phyloP scores from a whole-genome alignment of 169 alveolate genomes.

The Plasmodium yoelii region DNA sequence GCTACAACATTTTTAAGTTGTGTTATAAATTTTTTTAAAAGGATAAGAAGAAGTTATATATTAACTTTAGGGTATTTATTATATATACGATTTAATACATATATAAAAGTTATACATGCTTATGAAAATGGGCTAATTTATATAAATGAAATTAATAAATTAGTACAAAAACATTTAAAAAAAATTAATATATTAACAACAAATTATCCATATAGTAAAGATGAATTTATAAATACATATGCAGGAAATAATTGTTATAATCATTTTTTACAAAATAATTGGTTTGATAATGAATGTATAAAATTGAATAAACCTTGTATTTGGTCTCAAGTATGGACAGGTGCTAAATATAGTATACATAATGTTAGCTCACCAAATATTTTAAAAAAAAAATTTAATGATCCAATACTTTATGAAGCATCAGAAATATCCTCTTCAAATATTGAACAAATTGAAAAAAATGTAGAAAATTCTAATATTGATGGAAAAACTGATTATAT shows the following conservation, averaged over 20 bases:
- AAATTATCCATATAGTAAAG: constrained; percentile 44
- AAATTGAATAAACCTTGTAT: constrained; percentile 68
- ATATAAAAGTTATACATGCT: constrained; percentile 33
- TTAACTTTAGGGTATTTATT: constrained; percentile 54
- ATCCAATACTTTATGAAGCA: constrained; percentile 17
- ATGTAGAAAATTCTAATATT: neutral
- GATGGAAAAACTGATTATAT: neutral
- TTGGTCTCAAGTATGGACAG: constrained; percentile 77
- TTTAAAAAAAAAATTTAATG: constrained; percentile 23
- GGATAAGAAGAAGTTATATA: constrained; percentile 67
- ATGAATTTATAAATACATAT: constrained; percentile 53
- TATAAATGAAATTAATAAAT: constrained; percentile 45
- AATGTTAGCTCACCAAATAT: constrained; percentile 28
- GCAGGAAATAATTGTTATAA: constrained; percentile 76
- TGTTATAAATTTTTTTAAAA: constrained; percentile 21
- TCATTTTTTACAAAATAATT: constrained; percentile 65
- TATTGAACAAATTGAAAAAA: neutral
- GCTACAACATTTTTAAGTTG: constrained; percentile 11
- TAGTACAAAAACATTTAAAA: constrained; percentile 47
- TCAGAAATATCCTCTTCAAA: neutral
- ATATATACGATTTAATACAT: constrained; percentile 45
- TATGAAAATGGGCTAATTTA: constrained; percentile 52
- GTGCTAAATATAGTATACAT: constrained; percentile 75
- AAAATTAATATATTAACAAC: constrained; percentile 71
- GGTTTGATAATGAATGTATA: constrained; percentile 74